Evolutionary conservation across 139 green algal species (phyloP).

Genomic region (Volvox africanus): DNA sequence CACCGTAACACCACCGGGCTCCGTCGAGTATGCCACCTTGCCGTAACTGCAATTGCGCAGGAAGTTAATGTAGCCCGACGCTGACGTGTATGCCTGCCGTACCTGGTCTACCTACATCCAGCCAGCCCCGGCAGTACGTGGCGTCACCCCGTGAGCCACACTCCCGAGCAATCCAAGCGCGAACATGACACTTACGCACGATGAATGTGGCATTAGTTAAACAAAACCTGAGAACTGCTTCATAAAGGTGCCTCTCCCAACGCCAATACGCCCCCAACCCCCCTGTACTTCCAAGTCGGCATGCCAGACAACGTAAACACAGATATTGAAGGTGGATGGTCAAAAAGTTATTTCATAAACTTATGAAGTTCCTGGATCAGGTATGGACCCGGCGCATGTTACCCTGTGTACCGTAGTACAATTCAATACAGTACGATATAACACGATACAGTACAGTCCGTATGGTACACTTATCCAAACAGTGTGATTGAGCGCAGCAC

Average conservation of each 20-base stretch:
- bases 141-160: no score
- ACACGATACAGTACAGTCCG: background rate
- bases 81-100: background rate
- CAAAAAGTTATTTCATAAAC: no score
- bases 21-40: background rate
- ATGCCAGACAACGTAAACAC: no score
- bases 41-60: constrained; percentile 9
- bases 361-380: no score
- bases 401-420: background rate
- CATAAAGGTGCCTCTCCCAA: background rate
- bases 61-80: background rate
- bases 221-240: background rate
- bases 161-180: no score
- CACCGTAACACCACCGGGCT: background rate
- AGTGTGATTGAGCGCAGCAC: background rate
- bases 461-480: background rate
- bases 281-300: background rate
- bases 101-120: background rate
- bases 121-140: no score
- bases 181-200: no score
- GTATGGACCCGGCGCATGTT: no score
- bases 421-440: background rate
- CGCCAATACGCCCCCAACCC: background rate
- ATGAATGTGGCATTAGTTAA: no score
- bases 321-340: no score